A percentile compares a stretch with the other conserved stretches of the same genome.
Evolutionary conservation across 2,329 filamentous ascomycete species (phyloP).

Genomic region (Aspergillus piperis): DNA sequence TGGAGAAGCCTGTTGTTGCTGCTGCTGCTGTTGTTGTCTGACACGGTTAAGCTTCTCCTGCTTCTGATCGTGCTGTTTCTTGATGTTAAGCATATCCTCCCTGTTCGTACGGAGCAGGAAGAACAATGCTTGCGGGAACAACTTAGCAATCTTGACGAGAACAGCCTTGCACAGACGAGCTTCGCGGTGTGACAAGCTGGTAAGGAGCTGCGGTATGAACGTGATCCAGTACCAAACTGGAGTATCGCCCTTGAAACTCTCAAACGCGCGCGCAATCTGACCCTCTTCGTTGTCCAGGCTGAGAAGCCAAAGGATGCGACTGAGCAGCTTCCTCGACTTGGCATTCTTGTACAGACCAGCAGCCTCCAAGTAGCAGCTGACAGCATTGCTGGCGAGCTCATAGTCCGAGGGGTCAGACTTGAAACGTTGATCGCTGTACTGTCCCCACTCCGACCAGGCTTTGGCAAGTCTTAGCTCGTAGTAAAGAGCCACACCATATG

Average conservation of each 20-base stretch:
- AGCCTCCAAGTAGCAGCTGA: constrained; percentile 95
- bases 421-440: constrained; percentile 96
- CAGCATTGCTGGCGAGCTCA: constrained; percentile 81
- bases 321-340: constrained; percentile 91
- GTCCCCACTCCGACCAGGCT: constrained; percentile 98
- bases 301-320: constrained; percentile 90
- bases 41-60: constrained; percentile 61
- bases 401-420: constrained; percentile 84
- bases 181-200: constrained; percentile 87
- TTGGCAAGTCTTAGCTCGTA: constrained; percentile 95
- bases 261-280: constrained; percentile 80
- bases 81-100: constrained; percentile 90
- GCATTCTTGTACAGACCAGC: constrained; percentile 96
- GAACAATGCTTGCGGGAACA: constrained; percentile 92
- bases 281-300: constrained; percentile 89
- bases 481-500: constrained; percentile 91
- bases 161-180: constrained; percentile 83
- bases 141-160: constrained; percentile 89
- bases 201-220: constrained; percentile 94
- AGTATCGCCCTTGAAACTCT: constrained; percentile 95
- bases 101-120: constrained; percentile 91
- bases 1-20: constrained; percentile 48
- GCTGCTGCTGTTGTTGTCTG: constrained; percentile 64
- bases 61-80: constrained; percentile 75
- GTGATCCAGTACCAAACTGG: constrained; percentile 99